These are phyloP conservation scores for Scleroderma citrinum DNA, from an alignment of 768 basidiomycete species.

Conservation along the genomic window DNA sequence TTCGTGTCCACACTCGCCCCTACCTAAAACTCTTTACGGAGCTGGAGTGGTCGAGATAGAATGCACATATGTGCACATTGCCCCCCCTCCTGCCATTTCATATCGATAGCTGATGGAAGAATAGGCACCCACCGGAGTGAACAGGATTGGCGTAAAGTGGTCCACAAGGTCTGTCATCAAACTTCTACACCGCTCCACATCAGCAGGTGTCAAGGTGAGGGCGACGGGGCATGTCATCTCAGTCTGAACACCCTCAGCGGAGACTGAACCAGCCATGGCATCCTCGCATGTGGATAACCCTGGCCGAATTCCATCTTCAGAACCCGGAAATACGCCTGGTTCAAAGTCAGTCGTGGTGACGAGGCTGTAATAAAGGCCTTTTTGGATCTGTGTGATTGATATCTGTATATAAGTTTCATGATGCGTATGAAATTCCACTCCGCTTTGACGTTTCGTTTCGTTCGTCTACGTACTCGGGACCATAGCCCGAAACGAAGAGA, in stretches of 20 bases:
- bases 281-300: no score
- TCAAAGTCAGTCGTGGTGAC: conserved; percentile 57
- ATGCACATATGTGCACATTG: no score
- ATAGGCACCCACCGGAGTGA: conserved; percentile 45
- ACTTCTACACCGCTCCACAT: conserved; percentile 36
- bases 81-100: no score
- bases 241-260: no score
- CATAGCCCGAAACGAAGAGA: background rate
- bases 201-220: conserved; percentile 22
- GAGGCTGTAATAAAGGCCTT: conserved; percentile 58
- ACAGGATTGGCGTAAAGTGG: conserved; percentile 67
- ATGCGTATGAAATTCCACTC: background rate
- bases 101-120: background rate
- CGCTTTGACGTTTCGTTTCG: conserved; percentile 1
- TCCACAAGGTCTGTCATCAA: conserved; percentile 53
- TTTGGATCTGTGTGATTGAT: conserved; percentile 42
- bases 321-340: conserved; percentile 14
- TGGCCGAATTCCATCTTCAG: no score
- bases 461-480: background rate
- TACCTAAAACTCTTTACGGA: no score
- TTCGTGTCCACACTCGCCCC: no score
- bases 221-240: no score
- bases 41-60: no score
- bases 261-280: no score
- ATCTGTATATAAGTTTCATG: background rate